Conservation (phyloP, 2,329 filamentous ascomycete genomes). For the Spiromastix sp. region DNA sequence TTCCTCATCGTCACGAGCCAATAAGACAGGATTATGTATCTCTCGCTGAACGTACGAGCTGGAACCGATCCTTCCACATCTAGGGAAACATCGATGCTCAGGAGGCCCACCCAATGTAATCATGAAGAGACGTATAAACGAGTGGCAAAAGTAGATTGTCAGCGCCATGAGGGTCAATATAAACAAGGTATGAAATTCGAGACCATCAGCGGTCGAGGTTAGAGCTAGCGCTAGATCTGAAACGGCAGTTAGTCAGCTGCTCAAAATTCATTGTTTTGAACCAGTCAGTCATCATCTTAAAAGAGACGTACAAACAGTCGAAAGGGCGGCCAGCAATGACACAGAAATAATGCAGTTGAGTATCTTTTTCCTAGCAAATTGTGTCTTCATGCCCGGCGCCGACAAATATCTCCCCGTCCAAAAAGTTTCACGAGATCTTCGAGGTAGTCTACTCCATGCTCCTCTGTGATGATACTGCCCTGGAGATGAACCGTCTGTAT, state of each 20-base stretch:
- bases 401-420: conserved; percentile 11
- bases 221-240: conserved; percentile 64
- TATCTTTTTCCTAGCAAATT: conserved; percentile 33
- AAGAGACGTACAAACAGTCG: conserved; percentile 53
- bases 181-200: conserved; percentile 69
- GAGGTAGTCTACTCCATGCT: conserved; percentile 7
- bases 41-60: conserved; percentile 60
- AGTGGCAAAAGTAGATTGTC: conserved; percentile 72
- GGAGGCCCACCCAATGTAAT: conserved; percentile 43
- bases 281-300: not conserved
- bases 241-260: conserved; percentile 3
- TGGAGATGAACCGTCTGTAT: not conserved
- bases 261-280: too few relatives aligned
- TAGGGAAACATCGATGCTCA: conserved; percentile 23
- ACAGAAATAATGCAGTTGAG: conserved; percentile 57
- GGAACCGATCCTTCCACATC: conserved; percentile 43
- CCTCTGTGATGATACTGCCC: not conserved
- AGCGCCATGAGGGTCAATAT: conserved; percentile 66
- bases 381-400: conserved; percentile 11
- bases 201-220: conserved; percentile 51
- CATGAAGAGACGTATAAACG: conserved; percentile 63
- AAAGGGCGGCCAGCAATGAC: conserved; percentile 46
- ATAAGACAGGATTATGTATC: conserved; percentile 64
- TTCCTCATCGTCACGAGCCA: conserved; percentile 67
- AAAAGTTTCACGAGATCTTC: conserved; percentile 5